Percentiles rank a stretch among this genome's conserved stretches.
These are phyloP conservation scores for Zancudomyces culisetae DNA, from an alignment of 371 early-diverging fungal genomes.

Conservation along the genomic window DNA sequence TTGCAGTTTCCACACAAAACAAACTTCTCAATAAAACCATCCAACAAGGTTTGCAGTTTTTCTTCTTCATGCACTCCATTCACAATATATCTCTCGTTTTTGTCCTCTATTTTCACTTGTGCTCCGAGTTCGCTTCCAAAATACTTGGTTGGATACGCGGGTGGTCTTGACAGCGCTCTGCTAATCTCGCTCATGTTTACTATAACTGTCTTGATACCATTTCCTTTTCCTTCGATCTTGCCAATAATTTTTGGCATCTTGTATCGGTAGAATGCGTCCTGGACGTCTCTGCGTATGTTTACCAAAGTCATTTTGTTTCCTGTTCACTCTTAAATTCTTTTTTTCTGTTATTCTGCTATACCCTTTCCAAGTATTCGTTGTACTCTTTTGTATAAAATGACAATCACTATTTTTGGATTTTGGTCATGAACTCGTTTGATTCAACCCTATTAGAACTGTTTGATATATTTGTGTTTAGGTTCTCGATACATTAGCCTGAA, in stretches of 20 bases:
- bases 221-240: constrained; percentile 96
- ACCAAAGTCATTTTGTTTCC: constrained; percentile 49
- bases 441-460: no score
- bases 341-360: no score
- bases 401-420: no score
- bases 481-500: no score
- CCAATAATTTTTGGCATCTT: constrained; percentile 92
- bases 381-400: no score
- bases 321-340: no score
- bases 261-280: constrained; percentile 96
- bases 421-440: no score
- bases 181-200: constrained; percentile 95
- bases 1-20: constrained; percentile 91
- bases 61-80: constrained; percentile 91
- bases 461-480: no score
- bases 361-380: no score
- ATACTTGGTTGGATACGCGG: constrained; percentile 79
- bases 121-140: constrained; percentile 96
- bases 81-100: constrained; percentile 86
- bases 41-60: constrained; percentile 74
- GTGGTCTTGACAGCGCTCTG: constrained; percentile 79
- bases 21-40: constrained; percentile 90
- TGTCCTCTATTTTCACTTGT: constrained; percentile 76
- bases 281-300: constrained; percentile 69
- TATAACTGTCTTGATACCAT: constrained; percentile 97